These are phyloP conservation scores for Geotrichum europaeum DNA, from an alignment of 1,139 yeast genomes.

Conservation along the genomic window DNA sequence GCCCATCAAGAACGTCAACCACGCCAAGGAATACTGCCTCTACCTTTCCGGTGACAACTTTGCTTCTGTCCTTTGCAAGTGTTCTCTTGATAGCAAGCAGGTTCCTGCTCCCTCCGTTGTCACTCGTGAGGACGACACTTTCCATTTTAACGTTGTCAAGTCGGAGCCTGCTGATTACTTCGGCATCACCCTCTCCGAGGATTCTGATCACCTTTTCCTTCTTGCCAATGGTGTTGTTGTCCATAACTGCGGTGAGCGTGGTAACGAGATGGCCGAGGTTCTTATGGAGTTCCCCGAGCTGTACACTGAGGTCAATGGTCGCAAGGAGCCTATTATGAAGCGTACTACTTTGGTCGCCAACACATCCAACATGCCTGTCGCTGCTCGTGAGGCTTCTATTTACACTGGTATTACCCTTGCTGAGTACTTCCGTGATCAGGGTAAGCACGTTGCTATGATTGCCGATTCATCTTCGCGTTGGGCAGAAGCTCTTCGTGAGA, in stretches of 20 bases:
- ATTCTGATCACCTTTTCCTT: constrained; percentile 9
- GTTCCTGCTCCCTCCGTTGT: background rate
- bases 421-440: constrained; percentile 99
- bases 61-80: background rate
- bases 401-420: constrained; percentile 98
- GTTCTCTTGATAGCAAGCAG: background rate
- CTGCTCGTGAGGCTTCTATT: constrained; percentile 99
- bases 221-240: constrained; percentile 34
- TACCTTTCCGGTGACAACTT: background rate
- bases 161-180: background rate
- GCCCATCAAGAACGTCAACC: background rate
- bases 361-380: constrained; percentile 99
- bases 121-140: background rate
- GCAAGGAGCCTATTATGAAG: constrained; percentile 98
- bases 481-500: constrained; percentile 99
- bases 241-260: constrained; percentile 69
- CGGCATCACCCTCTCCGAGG: constrained; percentile 3
- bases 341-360: constrained; percentile 98
- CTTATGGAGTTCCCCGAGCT: constrained; percentile 99
- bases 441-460: constrained; percentile 97
- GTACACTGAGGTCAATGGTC: constrained; percentile 82
- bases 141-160: background rate
- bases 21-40: background rate
- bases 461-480: constrained; percentile 99
- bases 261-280: constrained; percentile 99